Base-by-base conservation (phyloP, 2,329 filamentous ascomycete species). In the Lachnellula hyalina region DNA sequence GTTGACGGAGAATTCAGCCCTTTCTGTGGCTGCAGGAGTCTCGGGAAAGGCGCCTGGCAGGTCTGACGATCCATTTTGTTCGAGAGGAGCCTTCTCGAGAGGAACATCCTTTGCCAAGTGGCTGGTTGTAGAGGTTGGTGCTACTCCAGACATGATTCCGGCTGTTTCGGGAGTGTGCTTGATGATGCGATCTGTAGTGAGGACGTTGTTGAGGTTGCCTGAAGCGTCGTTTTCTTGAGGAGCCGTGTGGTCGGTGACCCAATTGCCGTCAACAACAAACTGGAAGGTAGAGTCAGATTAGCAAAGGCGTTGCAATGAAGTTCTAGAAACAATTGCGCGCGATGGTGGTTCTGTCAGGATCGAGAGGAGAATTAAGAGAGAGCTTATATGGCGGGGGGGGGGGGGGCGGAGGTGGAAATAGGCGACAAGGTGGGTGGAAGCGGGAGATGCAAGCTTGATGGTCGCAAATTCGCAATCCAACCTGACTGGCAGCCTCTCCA, bases 201-300 rank as follows among this genome's bases (percentile, higher is more conserved):
- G 81, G 61, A 96, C 84, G 83, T 97, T 97, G 81, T 97, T 97
- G 66, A 91, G 78, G 80, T 93, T 96, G 67, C 89, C 87, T 67
- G 85, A 79, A 62, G 82, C 80, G 77, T 96, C 93, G 68, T 84
- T 83, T 75, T 96, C 92, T 74, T 87, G 86, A 56, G 89, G 88
- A 42, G 86, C 87, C 56, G 84, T 84, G 65, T 86, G 83, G 73
- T 96, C 92, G 71, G 85, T 88, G 49, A 84, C 85, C 94, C 94
- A 99, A 65, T 82, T 83, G 64, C 89, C 90, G 80, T 99, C 90
- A 63, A 96, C 93, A 66, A 99, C 89, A 72, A 96, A 99, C 93
- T 96, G 52, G 45, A 44, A 21, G 25, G 34, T 45, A 48, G 41
- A 50, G 25, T 40, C 44, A 32, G 42, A 53, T 56, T 56, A 47